Evolutionary conservation across 805 yeast genomes (phyloP), one percentile per base, ranked within the genome.

Genomic region (Suhomyces kilbournensis): DNA sequence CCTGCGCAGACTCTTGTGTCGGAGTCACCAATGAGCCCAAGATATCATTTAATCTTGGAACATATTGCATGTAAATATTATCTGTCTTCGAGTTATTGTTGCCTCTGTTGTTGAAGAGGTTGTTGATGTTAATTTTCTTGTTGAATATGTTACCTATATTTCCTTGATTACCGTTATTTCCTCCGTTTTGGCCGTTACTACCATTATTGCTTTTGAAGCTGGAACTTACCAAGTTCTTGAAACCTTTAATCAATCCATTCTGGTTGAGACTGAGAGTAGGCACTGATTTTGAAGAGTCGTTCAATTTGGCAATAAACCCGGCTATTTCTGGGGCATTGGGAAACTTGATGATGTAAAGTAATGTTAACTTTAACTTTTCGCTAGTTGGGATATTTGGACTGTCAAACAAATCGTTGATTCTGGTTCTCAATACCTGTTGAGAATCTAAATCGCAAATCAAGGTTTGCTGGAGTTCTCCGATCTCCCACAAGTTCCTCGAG

Each of bases 391-490:
- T 57, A 12, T 78, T 74, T 3, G 56, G 44, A 32, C 70, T 70
- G 17, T 70, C 63, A 4, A 93, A 59, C n/a, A 88, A 56, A 40
- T 75, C 75, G 53, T 82, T 77, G 52, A 93, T 63, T 44, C 79
- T 82, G 44, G 76, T 69, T 25, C 82, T 75, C 60, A 91, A 58
- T 38, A 52, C 54, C 44, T 60, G 66, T 32, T 72, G 71, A 38
- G 59, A 60, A 28, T 75, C 79, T 51, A 73, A 63, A 26, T 66
- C 70, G 54, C 92, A 84, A 1, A 90, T 84, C 53, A 94, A 74
- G 42, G 85, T 81, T 69, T 94, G 99, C 69, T 94, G 97, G 44
- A 92, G 74, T 69, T 93, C 97, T 56, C 96, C 87, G 2, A 91
- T 80, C 53, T 86, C 90, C 87, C 97, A 88, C 49, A 93, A 74